Percentiles rank a stretch among this genome's conserved stretches.
Evolutionary conservation across 176 grass and related monocot species (phyloP).

Genomic region (Chrysopogon serrulatus): DNA sequence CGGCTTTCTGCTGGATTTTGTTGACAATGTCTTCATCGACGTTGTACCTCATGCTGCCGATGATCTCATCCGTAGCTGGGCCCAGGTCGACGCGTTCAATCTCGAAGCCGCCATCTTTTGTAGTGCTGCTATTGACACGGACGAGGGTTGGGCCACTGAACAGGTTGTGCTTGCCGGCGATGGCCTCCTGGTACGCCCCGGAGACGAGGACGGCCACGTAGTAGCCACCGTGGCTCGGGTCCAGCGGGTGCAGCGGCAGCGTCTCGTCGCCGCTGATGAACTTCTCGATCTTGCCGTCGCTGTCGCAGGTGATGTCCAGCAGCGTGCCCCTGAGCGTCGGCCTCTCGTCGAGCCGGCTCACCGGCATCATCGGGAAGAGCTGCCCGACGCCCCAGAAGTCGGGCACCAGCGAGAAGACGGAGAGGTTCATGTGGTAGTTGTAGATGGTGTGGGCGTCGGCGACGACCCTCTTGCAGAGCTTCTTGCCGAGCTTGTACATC

Average conservation of each 20-base stretch:
- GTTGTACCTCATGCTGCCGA: background rate
- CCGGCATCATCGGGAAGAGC: conserved; percentile 34
- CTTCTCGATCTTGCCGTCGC: conserved; percentile 20
- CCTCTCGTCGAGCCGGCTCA: conserved; percentile 14
- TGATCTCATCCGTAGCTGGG: background rate
- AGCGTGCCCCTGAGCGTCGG: conserved; percentile 14
- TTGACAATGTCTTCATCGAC: background rate
- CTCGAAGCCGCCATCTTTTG: background rate
- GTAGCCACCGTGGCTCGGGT: background rate
- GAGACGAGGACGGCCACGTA: conserved; percentile 21
- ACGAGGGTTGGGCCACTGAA: conserved; percentile 23
- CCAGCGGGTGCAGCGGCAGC: conserved; percentile 23
- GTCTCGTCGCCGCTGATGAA: conserved; percentile 21
- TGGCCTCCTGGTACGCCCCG: conserved; percentile 28
- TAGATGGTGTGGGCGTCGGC: background rate
- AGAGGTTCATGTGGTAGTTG: conserved; percentile 51
- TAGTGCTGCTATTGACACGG: background rate
- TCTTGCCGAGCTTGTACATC: conserved; percentile 8
- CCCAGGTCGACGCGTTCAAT: background rate
- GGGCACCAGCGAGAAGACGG: conserved; percentile 28
- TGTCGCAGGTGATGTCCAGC: conserved; percentile 35
- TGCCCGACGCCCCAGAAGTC: conserved; percentile 15
- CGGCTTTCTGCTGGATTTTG: background rate
- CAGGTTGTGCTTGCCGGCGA: conserved; percentile 23
- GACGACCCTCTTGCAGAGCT: background rate